Evolutionary conservation across 2,329 filamentous ascomycete genomes (phyloP), one percentile per base, ranked within the genome.

Genomic region (Cytospora paraplurivora): DNA sequence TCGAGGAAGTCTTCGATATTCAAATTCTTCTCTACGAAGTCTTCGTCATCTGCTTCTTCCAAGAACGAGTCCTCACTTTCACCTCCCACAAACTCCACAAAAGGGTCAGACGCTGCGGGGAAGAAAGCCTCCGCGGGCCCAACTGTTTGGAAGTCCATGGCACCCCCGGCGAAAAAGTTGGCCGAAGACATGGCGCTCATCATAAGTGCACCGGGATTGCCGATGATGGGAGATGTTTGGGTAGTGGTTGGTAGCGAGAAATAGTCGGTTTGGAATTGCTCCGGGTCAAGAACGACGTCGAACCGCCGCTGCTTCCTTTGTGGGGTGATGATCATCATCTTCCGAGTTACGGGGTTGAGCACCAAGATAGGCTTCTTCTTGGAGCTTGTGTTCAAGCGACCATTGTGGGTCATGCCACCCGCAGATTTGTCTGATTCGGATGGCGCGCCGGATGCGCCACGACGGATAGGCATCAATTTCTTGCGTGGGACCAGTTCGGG

Each of bases 71-170:
- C 84, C 69, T 76, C 79, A 68, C 78, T 81, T 52, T 84, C 82
- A 38, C 84, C 82, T 44, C 78, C 78, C 17, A 80, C 75, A 54
- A 58, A 19, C 32, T 21, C 50, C 37, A 51, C 50, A 55, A 49
- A 84, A 82, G 59, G 84, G 66, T 90, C 87, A 13, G 85, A 83
- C 12, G 82, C 81, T 60, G 88, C 87, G 6, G 89, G 85, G 70
- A 90, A 93, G 74, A 92, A 93, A 8, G 90, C 89, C 75, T 93
- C 90, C 0, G 87, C 82, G 2, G 90, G 88, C 1, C 89, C 90
- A 71, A 91, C 81, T n/a, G 86, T 82, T 71, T 90, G 87, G 6
- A 85, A 85, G 67, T 83, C 83, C 74, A 86, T 78, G 63, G 82
- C 82, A 41, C 59, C 51, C 69, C 85, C 82, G 50, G 81, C 82